Evolutionary conservation across 2,329 filamentous ascomycete genomes (phyloP), one percentile per base, ranked within the genome.

Genomic region (Alternaria sp.): DNA sequence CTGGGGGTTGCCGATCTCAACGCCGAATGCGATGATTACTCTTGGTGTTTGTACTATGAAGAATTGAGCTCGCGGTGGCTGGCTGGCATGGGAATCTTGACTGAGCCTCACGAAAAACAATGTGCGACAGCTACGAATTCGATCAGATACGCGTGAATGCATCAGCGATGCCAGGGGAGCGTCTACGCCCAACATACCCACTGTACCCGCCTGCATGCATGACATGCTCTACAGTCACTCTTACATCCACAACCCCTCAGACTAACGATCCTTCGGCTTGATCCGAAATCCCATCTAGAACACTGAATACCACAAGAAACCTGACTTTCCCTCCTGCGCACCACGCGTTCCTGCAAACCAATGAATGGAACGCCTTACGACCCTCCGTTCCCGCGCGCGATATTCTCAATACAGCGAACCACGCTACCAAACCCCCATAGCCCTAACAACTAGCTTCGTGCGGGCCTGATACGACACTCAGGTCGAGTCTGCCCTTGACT

Each of bases 351-450:
- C 22, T 38, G 26, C 39, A 42, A 38, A 52, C 22, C 20, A 26
- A 52, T 38, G 46, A 26, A 52, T 38, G 46, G 30, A 49, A 49
- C 46, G 46, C 46, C 46, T 49, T 12, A 36, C 20, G 4, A 49
- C 46, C 30, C 30, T 36, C 20, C 46, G 34, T 24, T 34, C 20
- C 20, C 20, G 24, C 46, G 32, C 20, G 22, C 18, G 24, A 11
- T 49, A 2, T 20, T 49, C 16, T 24, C 22, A 24, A 51, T 30
- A 43, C 20, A 30, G 32, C 30, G 20, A 42, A 18, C 34, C 24
- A 36, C 48, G 39, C 54, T 43, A 52, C 54, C 47, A 57, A 57
- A 57, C 54, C 54, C n/a, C 54, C 47, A 43, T 52, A 57, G 36
- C 42, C 38, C 22, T 26, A 26, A 7, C 6, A 36, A 36, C 32